Base-by-base conservation (phyloP, 768 basidiomycete species). In the Tricholoma sp. region DNA sequence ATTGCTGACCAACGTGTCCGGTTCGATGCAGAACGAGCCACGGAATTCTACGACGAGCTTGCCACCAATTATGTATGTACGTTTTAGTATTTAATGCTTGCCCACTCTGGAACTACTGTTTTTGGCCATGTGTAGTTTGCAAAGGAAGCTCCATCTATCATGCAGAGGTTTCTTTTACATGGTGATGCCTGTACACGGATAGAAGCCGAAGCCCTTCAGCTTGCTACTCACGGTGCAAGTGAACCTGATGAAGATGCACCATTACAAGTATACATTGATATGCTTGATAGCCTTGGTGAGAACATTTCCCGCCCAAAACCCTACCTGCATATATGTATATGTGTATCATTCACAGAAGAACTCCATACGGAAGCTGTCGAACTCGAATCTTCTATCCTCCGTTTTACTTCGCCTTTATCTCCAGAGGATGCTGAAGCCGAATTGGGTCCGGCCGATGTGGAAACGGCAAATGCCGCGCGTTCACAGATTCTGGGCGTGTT, bases 1-100 rank as follows among this genome's bases (percentile, higher is more conserved):
- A 62, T 78, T 15, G 61, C 73, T 7, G 80, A 80, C 10, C 69
- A 74, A 49, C 72, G 70, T 9, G 63, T 66, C 5, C 78, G 79
- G 0, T 65, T 76, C 41, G 74, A 80, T 24, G 72, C 79, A 0
- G 78, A 82, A 62, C 68, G 67, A 17, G 57, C 69, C 1, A 64
- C 77, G 11, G 70, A 76, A 18, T 77, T 83, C 54, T 76, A 74
- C 54, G 80, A 82, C 12, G 78, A 78, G 53, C 66, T 80, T 6
- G 62, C 68, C 2, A 65, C 69, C 8, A 66, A 72, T 55, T 48
- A 63, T 50, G 71, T 72, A 67, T 65, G 80, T 71, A 37, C 11
- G 56, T 50, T 12, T 39, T 13, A 17, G 34, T 36, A 29, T 52
- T 51, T 41, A 37, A 32, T 45, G 17, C 41, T 42, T 18, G 20